Evolutionary conservation across 1,139 yeast genomes (phyloP), one percentile per base, ranked within the genome.

Genomic region (Blastobotrys petasosporus): DNA sequence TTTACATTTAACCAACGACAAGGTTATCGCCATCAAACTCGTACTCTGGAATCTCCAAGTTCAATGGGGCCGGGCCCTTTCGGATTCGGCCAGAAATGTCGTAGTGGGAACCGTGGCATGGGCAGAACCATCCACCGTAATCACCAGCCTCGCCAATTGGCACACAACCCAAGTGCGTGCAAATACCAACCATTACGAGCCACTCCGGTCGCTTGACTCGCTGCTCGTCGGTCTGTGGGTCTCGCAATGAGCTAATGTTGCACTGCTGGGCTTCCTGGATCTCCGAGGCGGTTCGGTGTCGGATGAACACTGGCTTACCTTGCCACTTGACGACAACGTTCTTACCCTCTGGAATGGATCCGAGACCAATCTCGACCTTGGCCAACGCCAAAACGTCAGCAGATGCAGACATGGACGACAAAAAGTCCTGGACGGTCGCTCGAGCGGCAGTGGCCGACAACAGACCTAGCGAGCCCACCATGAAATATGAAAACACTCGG

Each of bases 91-190:
- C 99, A 55, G 97, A 70, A 75, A 94, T 94, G 75, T 94, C 98
- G 75, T 94, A 94, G 73, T 94, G 98, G 68, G 98, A 92, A 80
- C 98, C 99, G 77, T 94, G 99, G 77, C 98, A 94, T 58, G 99
- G 99, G 74, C 99, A 94, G 92, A 94, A 94, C 98, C 98, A 94
- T 67, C 98, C 98, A 69, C 97, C 97, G 63, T 80, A 94, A 72
- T 94, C 99, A 74, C 99, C 99, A 56, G 97, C 85, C 75, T 94
- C 98, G 69, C 99, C 98, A 66, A 94, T 94, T 60, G 99, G 99
- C 56, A 94, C 99, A 84, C 99, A 94, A 71, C 99, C 99, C 77
- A 94, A 82, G 71, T 94, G 99, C 60, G 99, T 94, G 79, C 98
- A 92, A 70, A 94, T 90, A 76, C 99, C 99, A 76, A 94, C 73